These are phyloP conservation scores for Xanthoconium purpureum DNA, from an alignment of 768 basidiomycete genomes.

Conservation along the genomic window DNA sequence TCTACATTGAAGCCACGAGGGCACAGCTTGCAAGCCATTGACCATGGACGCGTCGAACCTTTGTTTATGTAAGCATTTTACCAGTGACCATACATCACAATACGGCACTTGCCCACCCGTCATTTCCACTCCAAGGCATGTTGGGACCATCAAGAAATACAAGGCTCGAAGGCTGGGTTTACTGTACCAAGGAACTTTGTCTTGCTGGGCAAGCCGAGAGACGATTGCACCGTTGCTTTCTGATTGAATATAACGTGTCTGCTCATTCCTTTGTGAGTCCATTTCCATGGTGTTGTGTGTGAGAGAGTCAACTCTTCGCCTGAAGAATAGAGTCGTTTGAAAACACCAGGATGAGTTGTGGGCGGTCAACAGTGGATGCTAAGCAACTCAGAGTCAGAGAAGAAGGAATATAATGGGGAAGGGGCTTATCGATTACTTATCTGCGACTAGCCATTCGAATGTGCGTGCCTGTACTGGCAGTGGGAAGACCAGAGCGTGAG, in stretches of 20 bases:
- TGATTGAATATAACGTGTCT: neutral
- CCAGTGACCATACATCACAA: neutral
- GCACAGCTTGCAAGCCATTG: slow-evolving; percentile 59
- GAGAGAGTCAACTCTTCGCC: too few species aligned
- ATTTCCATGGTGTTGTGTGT: too few species aligned
- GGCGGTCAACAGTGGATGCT: too few species aligned
- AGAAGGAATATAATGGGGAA: too few species aligned
- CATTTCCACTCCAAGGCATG: neutral
- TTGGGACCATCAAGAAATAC: slow-evolving; percentile 51
- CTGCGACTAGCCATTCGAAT: too few species aligned
- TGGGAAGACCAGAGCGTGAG: too few species aligned
- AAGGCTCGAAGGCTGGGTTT: slow-evolving; percentile 55
- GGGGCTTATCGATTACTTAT: too few species aligned
- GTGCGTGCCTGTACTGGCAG: too few species aligned
- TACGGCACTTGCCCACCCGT: slow-evolving; percentile 7
- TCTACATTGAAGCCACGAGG: slow-evolving; percentile 54
- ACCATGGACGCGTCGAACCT: slow-evolving; percentile 50
- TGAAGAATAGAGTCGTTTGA: too few species aligned
- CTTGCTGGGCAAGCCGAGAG: slow-evolving; percentile 29
- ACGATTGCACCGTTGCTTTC: slow-evolving; percentile 8
- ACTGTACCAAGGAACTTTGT: slow-evolving; percentile 56
- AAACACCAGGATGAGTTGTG: too few species aligned
- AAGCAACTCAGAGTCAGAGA: too few species aligned
- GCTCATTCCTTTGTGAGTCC: neutral
- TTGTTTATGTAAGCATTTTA: neutral